These are phyloP conservation scores for Clarireedia paspali DNA, from an alignment of 2,329 filamentous ascomycete genomes.

Conservation along the genomic window DNA sequence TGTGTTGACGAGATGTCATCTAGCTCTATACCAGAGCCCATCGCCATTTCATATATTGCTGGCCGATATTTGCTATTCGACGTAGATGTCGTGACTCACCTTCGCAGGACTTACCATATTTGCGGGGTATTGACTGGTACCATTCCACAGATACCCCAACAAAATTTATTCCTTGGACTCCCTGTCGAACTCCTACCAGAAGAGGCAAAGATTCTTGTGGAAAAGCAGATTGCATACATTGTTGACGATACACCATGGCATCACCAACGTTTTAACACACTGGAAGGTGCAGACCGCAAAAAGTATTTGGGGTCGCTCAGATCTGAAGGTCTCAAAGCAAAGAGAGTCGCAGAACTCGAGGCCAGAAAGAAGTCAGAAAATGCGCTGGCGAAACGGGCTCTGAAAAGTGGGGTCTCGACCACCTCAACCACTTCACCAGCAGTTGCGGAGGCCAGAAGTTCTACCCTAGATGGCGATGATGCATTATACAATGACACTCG, in stretches of 20 bases:
- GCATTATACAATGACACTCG: conserved; percentile 24
- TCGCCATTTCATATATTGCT: conserved; percentile 75
- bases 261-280: conserved; percentile 50
- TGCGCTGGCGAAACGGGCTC: conserved; percentile 23
- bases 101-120: conserved; percentile 75
- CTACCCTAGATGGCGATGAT: conserved; percentile 7
- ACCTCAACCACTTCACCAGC: conserved; percentile 6
- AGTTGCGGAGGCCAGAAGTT: background rate
- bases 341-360: conserved; percentile 30
- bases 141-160: conserved; percentile 84
- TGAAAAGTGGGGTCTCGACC: conserved; percentile 14
- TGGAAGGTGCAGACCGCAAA: conserved; percentile 49
- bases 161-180: conserved; percentile 87
- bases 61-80: conserved; percentile 87
- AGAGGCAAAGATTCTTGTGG: conserved; percentile 75
- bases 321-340: conserved; percentile 38
- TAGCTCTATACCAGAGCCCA: conserved; percentile 38
- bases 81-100: conserved; percentile 65
- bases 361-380: conserved; percentile 20
- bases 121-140: conserved; percentile 82
- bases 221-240: conserved; percentile 67
- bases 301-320: conserved; percentile 54
- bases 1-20: conserved; percentile 1
- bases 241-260: conserved; percentile 74
- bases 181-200: conserved; percentile 87